These are phyloP conservation scores for Colletotrichum graminicola DNA, from an alignment of 2,329 filamentous ascomycete species.

Conservation along the genomic window DNA sequence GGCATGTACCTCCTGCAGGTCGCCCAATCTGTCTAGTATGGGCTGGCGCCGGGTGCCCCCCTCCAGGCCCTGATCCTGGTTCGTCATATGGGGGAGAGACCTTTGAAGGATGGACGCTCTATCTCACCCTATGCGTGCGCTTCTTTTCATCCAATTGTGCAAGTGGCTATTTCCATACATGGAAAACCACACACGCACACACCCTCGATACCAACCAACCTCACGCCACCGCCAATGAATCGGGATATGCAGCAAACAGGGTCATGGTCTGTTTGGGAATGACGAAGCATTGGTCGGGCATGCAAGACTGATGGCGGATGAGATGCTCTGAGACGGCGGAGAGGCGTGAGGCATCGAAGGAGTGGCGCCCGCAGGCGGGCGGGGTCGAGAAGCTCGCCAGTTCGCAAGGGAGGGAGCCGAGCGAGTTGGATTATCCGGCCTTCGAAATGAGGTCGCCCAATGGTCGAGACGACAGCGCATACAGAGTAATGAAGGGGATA, in stretches of 20 bases:
- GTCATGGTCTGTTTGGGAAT: conserved; percentile 40
- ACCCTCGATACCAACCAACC: conserved; percentile 8
- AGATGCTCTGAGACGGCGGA: conserved; percentile 19
- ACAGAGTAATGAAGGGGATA: conserved; percentile 21
- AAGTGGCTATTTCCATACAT: conserved; percentile 6
- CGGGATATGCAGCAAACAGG: conserved; percentile 36
- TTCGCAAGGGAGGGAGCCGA: conserved; percentile 14
- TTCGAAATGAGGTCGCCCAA: conserved; percentile 11
- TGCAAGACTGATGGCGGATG: conserved; percentile 20
- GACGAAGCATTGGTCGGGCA: conserved; percentile 28
- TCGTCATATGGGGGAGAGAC: conserved; percentile 30
- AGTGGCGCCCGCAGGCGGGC: conserved; percentile 28
- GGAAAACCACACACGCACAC: not conserved
- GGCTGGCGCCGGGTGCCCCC: conserved; percentile 39
- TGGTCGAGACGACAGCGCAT: conserved; percentile 35
- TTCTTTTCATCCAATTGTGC: conserved; percentile 23
- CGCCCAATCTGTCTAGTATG: conserved; percentile 38
- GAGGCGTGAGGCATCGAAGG: conserved; percentile 20
- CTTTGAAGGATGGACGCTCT: conserved; percentile 8
- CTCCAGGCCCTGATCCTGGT: conserved; percentile 31
- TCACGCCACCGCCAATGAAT: conserved; percentile 32
- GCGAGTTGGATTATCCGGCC: not conserved
- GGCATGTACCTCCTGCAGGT: conserved; percentile 37
- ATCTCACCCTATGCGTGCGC: not conserved
- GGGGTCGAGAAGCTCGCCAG: conserved; percentile 22